Evolutionary conservation across 1,284 basidiomycete genomes (phyloP), one percentile per base, ranked within the genome.

Genomic region (Caloboletus inedulis): DNA sequence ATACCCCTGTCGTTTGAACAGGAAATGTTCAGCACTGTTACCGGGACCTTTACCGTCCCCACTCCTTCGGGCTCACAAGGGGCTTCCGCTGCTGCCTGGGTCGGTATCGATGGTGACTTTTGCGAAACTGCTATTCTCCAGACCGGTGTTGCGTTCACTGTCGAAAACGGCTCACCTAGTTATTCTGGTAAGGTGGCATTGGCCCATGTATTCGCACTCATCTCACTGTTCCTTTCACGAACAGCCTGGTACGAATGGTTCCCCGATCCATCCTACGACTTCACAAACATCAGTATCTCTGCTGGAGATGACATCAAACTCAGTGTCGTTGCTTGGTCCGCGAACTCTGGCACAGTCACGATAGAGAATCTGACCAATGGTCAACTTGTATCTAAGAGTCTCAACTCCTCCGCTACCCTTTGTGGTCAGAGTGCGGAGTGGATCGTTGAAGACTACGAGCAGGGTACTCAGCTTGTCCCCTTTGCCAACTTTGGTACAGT

Each of bases 301-400:
- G 34, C 59, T 16, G 62, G 61, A 14, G 49, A 62, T 4, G 7
- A 13, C 6, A 41, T 62, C 37, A 53, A 4, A 31, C 29, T 50
- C 7, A 47, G 19, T 3, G 40, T 62, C 29, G 14, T 8, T 7
- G 49, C 57, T n/a, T 14, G 7, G 8, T 43, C 44, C 2, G 1
- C 43, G 6, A 57, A 39, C 0, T 27, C 42, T 27, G 58, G 52
- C 4, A 31, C 8, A 1, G 51, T n/a, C 4, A 42, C 7, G 3
- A 16, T 64, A 39, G 49, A 58, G 14, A 62, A 64, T 27, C 9
- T 51, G 10, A 49, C 43, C n/a, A 63, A 27, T 6, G 35, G 40
- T 2, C 25, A 57, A 19, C 27, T 19, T 3, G 36, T 8, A 3
- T n/a, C 18, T 0, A 4, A n/a, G n/a, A 9, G 3, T 14, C 9